These are phyloP conservation scores for Suillus fuscotomentosus DNA, from an alignment of 768 basidiomycete species.

Conservation along the genomic window DNA sequence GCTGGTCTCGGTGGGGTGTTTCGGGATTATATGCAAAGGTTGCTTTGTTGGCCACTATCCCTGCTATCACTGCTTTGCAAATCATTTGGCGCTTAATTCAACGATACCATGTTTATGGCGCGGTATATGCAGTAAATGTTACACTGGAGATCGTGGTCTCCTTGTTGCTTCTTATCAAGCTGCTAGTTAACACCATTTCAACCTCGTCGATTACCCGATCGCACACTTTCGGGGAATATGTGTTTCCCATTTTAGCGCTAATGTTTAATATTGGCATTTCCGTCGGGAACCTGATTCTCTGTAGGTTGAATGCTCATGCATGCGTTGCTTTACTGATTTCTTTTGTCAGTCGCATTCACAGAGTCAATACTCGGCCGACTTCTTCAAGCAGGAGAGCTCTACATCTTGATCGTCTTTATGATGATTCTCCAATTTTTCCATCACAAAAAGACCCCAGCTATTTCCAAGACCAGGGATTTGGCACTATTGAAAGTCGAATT, in stretches of 20 bases:
- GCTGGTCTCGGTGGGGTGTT: conserved; percentile 65
- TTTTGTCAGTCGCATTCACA: conserved; percentile 56
- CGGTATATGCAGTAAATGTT: conserved; percentile 57
- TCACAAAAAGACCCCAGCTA: conserved; percentile 19
- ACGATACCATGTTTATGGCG: conserved; percentile 35
- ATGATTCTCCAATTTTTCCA: conserved; percentile 45
- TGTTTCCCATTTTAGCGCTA: conserved; percentile 50
- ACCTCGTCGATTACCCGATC: conserved; percentile 39
- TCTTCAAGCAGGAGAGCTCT: conserved; percentile 60
- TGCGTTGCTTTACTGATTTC: conserved; percentile 11
- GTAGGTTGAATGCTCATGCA: conserved; percentile 41
- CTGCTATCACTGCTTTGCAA: conserved; percentile 56
- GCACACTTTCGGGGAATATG: conserved; percentile 45
- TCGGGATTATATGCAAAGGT: conserved; percentile 54
- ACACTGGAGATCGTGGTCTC: conserved; percentile 59
- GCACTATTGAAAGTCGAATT: conserved; percentile 14
- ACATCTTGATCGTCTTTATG: conserved; percentile 56
- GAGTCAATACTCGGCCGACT: conserved; percentile 71
- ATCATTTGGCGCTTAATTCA: conserved; percentile 57
- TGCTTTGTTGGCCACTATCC: conserved; percentile 41
- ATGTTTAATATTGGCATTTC: conserved; percentile 51
- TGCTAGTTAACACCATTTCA: conserved; percentile 52
- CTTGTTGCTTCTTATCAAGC: conserved; percentile 58
- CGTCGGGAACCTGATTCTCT: conserved; percentile 52
- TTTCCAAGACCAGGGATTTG: neutral